Conservation (phyloP, 2,329 filamentous ascomycete species). For the Diaporthe velutina region DNA sequence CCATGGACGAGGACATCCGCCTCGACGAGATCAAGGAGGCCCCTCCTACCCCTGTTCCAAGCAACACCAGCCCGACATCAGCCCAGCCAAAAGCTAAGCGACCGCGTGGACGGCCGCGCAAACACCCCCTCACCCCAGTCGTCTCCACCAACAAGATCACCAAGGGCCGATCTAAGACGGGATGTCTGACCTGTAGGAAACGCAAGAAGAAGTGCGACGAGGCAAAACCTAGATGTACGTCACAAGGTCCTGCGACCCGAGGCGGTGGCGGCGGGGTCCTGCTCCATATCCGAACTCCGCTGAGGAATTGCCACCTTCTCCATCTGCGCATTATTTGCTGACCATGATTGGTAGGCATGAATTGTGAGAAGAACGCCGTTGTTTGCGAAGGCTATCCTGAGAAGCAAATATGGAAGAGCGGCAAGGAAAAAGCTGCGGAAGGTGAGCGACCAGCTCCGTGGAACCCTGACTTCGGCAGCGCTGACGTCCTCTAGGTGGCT, state of each 20-base stretch:
- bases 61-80: slow-evolving; percentile 41
- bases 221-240: slow-evolving; percentile 75
- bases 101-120: slow-evolving; percentile 84
- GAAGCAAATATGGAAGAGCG: slow-evolving; percentile 89
- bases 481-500: slow-evolving; percentile 30
- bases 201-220: slow-evolving; percentile 82
- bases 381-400: slow-evolving; percentile 92
- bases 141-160: slow-evolving; percentile 75
- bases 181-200: slow-evolving; percentile 76
- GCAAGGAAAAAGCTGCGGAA: slow-evolving; percentile 81
- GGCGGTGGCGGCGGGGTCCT: neutral
- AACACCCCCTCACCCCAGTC: slow-evolving; percentile 77
- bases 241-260: neutral
- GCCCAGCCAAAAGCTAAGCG: slow-evolving; percentile 66
- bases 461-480: neutral
- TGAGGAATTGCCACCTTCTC: slow-evolving; percentile 1
- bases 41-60: slow-evolving; percentile 49
- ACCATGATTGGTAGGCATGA: slow-evolving; percentile 69
- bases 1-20: slow-evolving; percentile 67
- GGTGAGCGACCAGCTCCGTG: slow-evolving; percentile 55
- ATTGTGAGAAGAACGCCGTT: slow-evolving; percentile 94
- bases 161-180: slow-evolving; percentile 81
- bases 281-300: neutral
- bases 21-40: slow-evolving; percentile 65
- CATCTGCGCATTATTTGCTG: neutral